Conservation (phyloP, 1,284 basidiomycete genomes). For the Microbotryomycetes sp. region DNA sequence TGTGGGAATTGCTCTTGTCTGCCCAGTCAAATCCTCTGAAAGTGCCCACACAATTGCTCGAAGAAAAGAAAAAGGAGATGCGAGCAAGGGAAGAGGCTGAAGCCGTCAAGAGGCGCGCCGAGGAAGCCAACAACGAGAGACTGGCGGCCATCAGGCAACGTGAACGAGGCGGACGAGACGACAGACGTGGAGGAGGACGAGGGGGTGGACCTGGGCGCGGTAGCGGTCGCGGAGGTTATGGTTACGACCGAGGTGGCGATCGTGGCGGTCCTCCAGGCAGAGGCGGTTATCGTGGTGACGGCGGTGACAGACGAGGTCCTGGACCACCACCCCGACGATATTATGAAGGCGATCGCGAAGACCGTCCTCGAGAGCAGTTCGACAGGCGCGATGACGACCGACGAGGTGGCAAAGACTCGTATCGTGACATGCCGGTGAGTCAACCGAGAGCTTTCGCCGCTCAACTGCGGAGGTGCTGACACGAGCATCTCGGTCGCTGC, state of each 20-base stretch:
- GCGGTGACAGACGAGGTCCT: slow-evolving; percentile 17
- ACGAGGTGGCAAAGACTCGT: background rate
- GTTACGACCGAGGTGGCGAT: slow-evolving; percentile 44
- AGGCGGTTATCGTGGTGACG: slow-evolving; percentile 46
- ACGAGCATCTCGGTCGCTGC: background rate
- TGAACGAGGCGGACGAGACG: slow-evolving; percentile 25
- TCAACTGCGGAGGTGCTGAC: background rate
- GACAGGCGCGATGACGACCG: background rate
- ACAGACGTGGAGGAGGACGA: slow-evolving; percentile 46
- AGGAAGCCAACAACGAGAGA: slow-evolving; percentile 40
- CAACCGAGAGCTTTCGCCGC: background rate
- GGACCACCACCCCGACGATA: slow-evolving; percentile 2
- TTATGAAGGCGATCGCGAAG: slow-evolving; percentile 6
- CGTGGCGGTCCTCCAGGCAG: slow-evolving; percentile 47
- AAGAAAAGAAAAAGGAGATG: slow-evolving; percentile 93
- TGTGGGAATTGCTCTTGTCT: slow-evolving; percentile 85
- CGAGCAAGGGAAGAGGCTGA: slow-evolving; percentile 60
- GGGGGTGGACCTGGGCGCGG: slow-evolving; percentile 49
- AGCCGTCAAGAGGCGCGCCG: slow-evolving; percentile 53
- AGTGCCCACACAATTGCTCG: slow-evolving; percentile 87
- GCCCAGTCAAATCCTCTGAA: slow-evolving; percentile 84
- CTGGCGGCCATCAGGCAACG: slow-evolving; percentile 36
- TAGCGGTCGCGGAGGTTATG: slow-evolving; percentile 42
- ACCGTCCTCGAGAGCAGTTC: background rate
- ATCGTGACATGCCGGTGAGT: background rate